Evolutionary conservation across 2,329 filamentous ascomycete species (phyloP), one percentile per base, ranked within the genome.

Genomic region (Arthrobotrys megalospora): DNA sequence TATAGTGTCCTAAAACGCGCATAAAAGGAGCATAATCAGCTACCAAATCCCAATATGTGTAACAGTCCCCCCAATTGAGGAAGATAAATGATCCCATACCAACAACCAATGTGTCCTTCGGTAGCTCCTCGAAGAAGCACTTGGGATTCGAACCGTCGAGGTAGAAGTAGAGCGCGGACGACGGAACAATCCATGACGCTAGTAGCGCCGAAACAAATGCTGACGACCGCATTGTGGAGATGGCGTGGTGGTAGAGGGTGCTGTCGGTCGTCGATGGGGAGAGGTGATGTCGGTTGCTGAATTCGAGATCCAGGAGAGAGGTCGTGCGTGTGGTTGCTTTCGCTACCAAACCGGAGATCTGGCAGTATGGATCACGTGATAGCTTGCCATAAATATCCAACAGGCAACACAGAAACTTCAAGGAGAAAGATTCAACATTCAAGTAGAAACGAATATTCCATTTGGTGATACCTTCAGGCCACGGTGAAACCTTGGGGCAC

Each of bases 101-200:
- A 76, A 97, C 94, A 70, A 99, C 95, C 75, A 99, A 87, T 12
- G 96, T 98, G 85, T 97, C 95, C 88, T 98, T 97, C 81, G 96
- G 94, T 76, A 99, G 89, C 85, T 98, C 95, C 87, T 99, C 96
- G 86, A 92, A 97, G 90, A 99, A 99, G 86, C 96, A 99, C 87
- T 96, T 97, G 81, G 93, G 91, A 80, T 89, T 87, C 62, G 89
- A 89, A 83, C 92, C 93, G 84, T 98, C 94, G 85, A 98, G 91
- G 87, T 92, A 98, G 88, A 99, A 97, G 90, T 97, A 95, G 76
- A 99, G 89, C 71, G 94, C 94, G 84, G 94, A 92, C 80, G 92
- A 90, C 77, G 90, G 90, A 41, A 88, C 83, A 55, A 88, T 84
- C 85, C 85, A 94, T 87, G 79, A 91, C 87, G 83, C 73, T 6